Conservation (phyloP, 805 yeast genomes). For the Candida stauntonica region DNA sequence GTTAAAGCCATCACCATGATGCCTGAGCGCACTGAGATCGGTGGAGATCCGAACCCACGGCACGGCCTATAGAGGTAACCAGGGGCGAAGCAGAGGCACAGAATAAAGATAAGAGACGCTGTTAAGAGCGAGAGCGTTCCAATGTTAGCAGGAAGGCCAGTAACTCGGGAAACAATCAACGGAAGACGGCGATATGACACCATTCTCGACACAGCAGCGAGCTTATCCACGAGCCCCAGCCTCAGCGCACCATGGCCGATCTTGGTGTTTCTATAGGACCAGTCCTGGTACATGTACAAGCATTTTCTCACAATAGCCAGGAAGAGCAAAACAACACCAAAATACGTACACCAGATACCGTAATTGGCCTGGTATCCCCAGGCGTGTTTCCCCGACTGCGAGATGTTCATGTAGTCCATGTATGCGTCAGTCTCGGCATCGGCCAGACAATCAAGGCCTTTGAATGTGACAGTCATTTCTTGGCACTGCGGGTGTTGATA, state of each 20-base stretch:
- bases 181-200: slow-evolving; percentile 33
- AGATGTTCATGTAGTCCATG: slow-evolving; percentile 1
- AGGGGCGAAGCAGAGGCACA: slow-evolving; percentile 37
- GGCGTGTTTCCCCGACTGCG: slow-evolving; percentile 15
- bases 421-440: slow-evolving; percentile 9
- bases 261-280: slow-evolving; percentile 17
- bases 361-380: slow-evolving; percentile 18
- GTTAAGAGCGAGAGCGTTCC: slow-evolving; percentile 32
- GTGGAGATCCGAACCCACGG: slow-evolving; percentile 55
- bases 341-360: slow-evolving; percentile 16
- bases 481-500: no score
- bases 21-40: slow-evolving; percentile 51
- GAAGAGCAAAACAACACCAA: slow-evolving; percentile 13
- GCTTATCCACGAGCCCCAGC: slow-evolving; percentile 14
- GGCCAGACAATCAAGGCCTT: slow-evolving; percentile 20
- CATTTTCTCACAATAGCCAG: slow-evolving; percentile 8
- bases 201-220: slow-evolving; percentile 29
- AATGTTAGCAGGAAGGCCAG: slow-evolving; percentile 36
- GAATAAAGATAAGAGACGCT: slow-evolving; percentile 31
- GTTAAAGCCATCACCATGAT: slow-evolving; percentile 44
- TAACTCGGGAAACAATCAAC: slow-evolving; percentile 28
- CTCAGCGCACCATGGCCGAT: slow-evolving; percentile 2
- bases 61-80: slow-evolving; percentile 50
- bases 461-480: slow-evolving; percentile 13
- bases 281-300: slow-evolving; percentile 14